Percentiles rank a stretch among this genome's conserved stretches.
phyloP scores from a whole-genome alignment of 2,329 filamentous ascomycete genomes.

The Ustulina deusta region DNA sequence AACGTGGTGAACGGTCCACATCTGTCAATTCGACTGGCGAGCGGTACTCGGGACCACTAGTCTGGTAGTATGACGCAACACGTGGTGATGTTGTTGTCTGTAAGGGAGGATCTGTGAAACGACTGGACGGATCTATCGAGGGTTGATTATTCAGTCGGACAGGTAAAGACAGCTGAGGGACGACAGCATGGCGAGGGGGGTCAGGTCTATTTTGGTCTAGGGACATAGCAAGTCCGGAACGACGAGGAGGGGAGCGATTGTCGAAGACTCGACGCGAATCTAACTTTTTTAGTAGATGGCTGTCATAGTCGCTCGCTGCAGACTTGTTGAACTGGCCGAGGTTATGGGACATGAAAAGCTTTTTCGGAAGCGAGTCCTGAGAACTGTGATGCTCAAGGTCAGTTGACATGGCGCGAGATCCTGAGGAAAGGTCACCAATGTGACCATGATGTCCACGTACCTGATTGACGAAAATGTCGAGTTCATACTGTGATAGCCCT shows the following conservation, averaged over 20 bases:
- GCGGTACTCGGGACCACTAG: constrained; percentile 55
- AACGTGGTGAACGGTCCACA: constrained; percentile 61
- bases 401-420: constrained; percentile 23
- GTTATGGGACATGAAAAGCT: constrained; percentile 64
- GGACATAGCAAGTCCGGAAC: constrained; percentile 59
- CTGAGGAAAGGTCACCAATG: neutral
- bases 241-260: constrained; percentile 58
- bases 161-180: constrained; percentile 62
- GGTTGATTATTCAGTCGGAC: constrained; percentile 56
- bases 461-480: constrained; percentile 49
- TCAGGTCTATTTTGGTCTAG: constrained; percentile 56
- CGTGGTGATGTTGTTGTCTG: constrained; percentile 61
- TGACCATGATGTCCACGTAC: constrained; percentile 37
- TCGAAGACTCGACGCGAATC: constrained; percentile 61
- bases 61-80: constrained; percentile 57
- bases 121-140: constrained; percentile 59
- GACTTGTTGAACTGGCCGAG: constrained; percentile 61
- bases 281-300: constrained; percentile 67
- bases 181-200: constrained; percentile 49
- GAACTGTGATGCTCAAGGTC: constrained; percentile 50
- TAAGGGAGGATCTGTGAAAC: constrained; percentile 60
- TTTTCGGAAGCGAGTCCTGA: constrained; percentile 56
- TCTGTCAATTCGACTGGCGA: constrained; percentile 60
- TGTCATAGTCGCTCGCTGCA: constrained; percentile 59
- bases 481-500: constrained; percentile 52